Evolutionary conservation across 306 rosid genomes (phyloP).

Genomic region (Vigna angularis): DNA sequence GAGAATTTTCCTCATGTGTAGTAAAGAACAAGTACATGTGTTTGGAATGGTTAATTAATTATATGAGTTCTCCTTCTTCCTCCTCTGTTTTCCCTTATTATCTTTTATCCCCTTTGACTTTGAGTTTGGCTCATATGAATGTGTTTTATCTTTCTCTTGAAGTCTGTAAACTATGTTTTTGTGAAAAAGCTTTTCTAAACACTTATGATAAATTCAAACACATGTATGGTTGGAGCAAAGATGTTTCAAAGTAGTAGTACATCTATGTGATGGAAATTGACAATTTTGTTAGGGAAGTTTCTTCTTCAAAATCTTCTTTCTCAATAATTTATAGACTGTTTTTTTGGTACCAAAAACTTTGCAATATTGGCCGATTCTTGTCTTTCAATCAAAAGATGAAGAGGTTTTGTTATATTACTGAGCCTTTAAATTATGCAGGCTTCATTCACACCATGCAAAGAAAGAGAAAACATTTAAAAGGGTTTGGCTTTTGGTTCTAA

Average conservation of each 20-base stretch:
- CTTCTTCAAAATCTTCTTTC: not conserved
- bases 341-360: not conserved
- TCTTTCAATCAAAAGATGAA: not conserved
- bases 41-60: not conserved
- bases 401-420: not conserved
- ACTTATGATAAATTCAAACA: not conserved
- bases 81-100: not conserved
- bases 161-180: not conserved
- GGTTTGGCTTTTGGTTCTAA: not conserved
- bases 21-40: conserved; percentile 2
- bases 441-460: not conserved
- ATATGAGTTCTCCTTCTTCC: conserved; percentile 4
- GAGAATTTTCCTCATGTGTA: conserved; percentile 13
- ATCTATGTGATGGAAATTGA: not conserved
- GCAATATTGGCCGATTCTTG: conserved; percentile 1
- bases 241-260: too few species aligned
- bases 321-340: not conserved
- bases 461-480: not conserved
- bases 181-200: not conserved
- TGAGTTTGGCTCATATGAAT: not conserved
- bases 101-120: not conserved
- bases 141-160: not conserved
- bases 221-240: not conserved
- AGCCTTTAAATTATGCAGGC: not conserved
- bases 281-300: not conserved